Evolutionary conservation across 176 grass and related monocot genomes (phyloP).

Genomic region (Microstegium vimineum): DNA sequence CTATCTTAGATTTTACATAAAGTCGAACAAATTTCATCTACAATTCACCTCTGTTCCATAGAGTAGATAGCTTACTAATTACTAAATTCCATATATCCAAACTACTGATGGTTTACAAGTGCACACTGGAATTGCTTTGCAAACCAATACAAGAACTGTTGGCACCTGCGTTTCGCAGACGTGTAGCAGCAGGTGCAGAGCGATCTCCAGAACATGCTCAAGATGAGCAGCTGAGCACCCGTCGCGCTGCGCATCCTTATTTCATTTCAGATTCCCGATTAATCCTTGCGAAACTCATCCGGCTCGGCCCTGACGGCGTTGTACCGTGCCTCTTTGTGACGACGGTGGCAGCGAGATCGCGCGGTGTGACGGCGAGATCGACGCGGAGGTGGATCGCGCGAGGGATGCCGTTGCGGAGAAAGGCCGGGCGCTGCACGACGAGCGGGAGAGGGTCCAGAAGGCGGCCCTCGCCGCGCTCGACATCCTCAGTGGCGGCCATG

Average conservation of each 20-base stretch:
- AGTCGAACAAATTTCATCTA: background rate
- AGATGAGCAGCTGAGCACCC: constrained; percentile 57
- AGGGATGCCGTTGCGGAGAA: constrained; percentile 57
- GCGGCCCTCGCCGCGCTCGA: constrained; percentile 67
- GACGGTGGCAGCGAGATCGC: constrained; percentile 60
- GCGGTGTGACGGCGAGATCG: constrained; percentile 65
- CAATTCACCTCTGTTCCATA: background rate
- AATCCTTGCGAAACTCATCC: background rate
- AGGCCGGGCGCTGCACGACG: constrained; percentile 50
- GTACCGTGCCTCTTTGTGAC: background rate
- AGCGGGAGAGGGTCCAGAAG: constrained; percentile 74
- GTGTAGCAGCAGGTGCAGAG: constrained; percentile 76
- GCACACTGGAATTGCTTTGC: background rate
- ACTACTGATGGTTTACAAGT: background rate
- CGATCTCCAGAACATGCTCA: constrained; percentile 72
- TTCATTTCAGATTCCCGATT: background rate
- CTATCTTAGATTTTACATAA: background rate
- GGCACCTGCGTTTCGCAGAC: constrained; percentile 40
- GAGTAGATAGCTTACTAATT: background rate
- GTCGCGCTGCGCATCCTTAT: background rate
- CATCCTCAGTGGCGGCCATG: constrained; percentile 46
- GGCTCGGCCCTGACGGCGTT: background rate
- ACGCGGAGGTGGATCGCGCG: constrained; percentile 67
- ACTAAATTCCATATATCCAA: background rate
- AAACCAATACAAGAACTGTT: background rate